Evolutionary conservation across 2,329 filamentous ascomycete genomes (phyloP).

Genomic region (Neopestalotiopsis rosae): DNA sequence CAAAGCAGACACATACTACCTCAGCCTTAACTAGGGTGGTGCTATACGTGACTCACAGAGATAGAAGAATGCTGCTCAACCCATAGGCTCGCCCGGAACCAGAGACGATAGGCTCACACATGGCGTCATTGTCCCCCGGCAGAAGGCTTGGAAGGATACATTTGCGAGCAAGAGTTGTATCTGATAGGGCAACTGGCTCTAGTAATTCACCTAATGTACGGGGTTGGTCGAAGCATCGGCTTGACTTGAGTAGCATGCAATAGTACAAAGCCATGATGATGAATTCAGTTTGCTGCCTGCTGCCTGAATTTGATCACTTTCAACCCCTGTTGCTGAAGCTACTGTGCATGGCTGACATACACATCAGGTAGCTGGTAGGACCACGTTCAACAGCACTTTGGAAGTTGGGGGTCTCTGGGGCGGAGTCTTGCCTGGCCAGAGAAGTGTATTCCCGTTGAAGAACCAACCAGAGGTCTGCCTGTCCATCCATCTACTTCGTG

Average conservation of each 20-base stretch:
- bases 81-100: neutral
- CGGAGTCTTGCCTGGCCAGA: neutral
- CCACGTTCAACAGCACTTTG: no score
- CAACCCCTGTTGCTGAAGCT: neutral
- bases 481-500: neutral
- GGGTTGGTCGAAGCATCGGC: neutral
- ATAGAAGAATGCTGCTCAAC: neutral
- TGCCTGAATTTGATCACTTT: neutral
- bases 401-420: no score
- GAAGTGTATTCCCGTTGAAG: neutral
- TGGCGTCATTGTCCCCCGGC: neutral
- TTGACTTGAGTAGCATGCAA: neutral
- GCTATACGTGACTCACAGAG: neutral
- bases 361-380: neutral
- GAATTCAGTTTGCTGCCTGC: neutral
- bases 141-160: neutral
- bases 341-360: neutral
- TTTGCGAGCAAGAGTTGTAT: neutral
- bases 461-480: neutral
- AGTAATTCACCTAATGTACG: neutral
- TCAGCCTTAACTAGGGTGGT: neutral
- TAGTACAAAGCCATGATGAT: neutral
- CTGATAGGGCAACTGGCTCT: neutral
- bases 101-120: neutral
- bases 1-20: neutral